Conservation (phyloP, 768 basidiomycete genomes). For the Pleurotus tuber-regium region DNA sequence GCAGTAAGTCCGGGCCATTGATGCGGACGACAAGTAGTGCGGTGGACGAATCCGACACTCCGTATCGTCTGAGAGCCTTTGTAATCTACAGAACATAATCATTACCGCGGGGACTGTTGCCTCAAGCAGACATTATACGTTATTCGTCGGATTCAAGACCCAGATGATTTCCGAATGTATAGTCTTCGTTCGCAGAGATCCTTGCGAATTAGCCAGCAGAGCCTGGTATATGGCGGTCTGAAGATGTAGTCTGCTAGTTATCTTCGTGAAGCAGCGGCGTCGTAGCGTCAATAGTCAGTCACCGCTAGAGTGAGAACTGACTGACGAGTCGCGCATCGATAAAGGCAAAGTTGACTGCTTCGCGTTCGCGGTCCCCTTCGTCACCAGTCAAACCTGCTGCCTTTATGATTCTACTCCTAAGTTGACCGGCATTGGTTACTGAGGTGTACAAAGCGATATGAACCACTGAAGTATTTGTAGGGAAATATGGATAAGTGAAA, state of each 20-base stretch:
- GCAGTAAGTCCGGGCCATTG: slow-evolving; percentile 30
- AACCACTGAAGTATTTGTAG: slow-evolving; percentile 36
- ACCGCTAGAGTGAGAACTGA: slow-evolving; percentile 14
- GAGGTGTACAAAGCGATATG: slow-evolving; percentile 66
- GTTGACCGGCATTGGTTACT: slow-evolving; percentile 58
- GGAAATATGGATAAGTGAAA: slow-evolving; percentile 54
- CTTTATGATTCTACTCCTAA: slow-evolving; percentile 66
- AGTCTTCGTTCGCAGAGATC: slow-evolving; percentile 73
- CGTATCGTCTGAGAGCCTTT: slow-evolving; percentile 84
- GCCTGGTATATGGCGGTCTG: slow-evolving; percentile 85
- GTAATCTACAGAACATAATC: slow-evolving; percentile 57
- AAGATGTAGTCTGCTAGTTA: slow-evolving; percentile 77
- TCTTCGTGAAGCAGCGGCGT: slow-evolving; percentile 39
- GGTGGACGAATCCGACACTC: slow-evolving; percentile 64
- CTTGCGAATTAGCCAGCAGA: slow-evolving; percentile 62
- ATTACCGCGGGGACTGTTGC: background rate
- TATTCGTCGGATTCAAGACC: slow-evolving; percentile 82
- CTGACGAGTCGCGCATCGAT: slow-evolving; percentile 82
- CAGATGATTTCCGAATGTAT: slow-evolving; percentile 92
- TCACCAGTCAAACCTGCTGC: slow-evolving; percentile 61
- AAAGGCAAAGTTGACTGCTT: slow-evolving; percentile 87
- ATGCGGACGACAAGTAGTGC: slow-evolving; percentile 76
- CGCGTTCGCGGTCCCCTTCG: slow-evolving; percentile 66
- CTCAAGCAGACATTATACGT: slow-evolving; percentile 39
- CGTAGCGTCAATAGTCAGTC: slow-evolving; percentile 11